Conservation (phyloP, 1,139 yeast genomes). For the Yamadazyma membranifaciens region DNA sequence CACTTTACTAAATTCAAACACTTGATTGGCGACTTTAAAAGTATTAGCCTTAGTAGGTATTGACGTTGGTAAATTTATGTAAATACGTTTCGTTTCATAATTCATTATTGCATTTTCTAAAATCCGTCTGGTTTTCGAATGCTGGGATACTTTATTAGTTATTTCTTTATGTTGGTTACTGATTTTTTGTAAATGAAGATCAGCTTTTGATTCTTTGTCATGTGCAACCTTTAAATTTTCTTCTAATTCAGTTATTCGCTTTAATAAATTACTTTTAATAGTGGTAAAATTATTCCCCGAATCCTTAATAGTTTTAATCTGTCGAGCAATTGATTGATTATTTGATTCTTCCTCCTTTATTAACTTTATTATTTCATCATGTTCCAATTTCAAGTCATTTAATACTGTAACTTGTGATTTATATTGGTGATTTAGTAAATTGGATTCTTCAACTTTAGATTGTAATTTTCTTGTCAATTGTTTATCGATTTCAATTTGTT, state of each 20-base stretch:
- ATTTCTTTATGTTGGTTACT: conserved; percentile 7
- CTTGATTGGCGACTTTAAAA: conserved; percentile 7
- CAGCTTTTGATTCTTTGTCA: conserved; percentile 5
- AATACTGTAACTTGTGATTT: not conserved
- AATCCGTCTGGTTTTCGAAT: conserved; percentile 32
- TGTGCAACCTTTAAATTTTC: conserved; percentile 11
- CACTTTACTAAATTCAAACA: conserved; percentile 21
- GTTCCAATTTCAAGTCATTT: conserved; percentile 4
- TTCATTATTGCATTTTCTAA: conserved; percentile 56
- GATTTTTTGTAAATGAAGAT: not conserved
- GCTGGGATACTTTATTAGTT: conserved; percentile 12
- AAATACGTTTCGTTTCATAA: conserved; percentile 38
- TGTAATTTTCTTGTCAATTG: conserved; percentile 7
- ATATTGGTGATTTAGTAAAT: conserved; percentile 1
- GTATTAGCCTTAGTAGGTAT: conserved; percentile 2
- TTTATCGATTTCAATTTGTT: conserved; percentile 15
- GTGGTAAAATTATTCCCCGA: conserved; percentile 7
- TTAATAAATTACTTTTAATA: conserved; percentile 8
- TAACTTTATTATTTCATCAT: conserved; percentile 10
- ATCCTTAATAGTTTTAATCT: conserved; percentile 3
- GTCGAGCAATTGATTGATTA: not conserved
- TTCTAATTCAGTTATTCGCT: conserved; percentile 11
- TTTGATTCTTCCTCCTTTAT: conserved; percentile 1
- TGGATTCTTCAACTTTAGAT: conserved; percentile 5
- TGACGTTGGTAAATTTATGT: conserved; percentile 17